A percentile compares a stretch with the other conserved stretches of the same genome.
Evolutionary conservation across 805 yeast genomes (phyloP).

Genomic region (Jamesozyma gamospora): DNA sequence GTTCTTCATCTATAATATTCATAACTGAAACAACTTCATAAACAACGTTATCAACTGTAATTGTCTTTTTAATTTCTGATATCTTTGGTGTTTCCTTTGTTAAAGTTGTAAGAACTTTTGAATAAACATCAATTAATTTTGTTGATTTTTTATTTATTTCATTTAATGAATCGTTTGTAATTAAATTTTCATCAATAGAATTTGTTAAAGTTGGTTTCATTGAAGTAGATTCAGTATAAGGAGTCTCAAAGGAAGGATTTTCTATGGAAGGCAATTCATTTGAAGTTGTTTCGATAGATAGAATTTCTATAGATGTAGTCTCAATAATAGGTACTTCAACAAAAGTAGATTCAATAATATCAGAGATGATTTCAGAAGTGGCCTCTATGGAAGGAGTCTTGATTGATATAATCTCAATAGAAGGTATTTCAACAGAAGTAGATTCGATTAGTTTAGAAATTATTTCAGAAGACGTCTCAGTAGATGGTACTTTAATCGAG

Average conservation of each 20-base stretch:
- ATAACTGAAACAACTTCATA: constrained; percentile 4
- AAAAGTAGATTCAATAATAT: not conserved
- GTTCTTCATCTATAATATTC: not conserved
- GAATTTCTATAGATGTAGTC: too few relatives aligned
- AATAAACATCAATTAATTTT: not conserved
- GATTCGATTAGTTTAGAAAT: not conserved
- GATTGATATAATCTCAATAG: not conserved
- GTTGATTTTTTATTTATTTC: not conserved
- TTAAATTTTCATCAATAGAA: not conserved
- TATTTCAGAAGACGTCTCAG: not conserved
- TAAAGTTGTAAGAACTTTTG: too few relatives aligned
- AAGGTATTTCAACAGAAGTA: not conserved
- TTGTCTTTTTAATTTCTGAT: not conserved
- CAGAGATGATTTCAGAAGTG: not conserved
- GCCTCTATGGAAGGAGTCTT: too few relatives aligned
- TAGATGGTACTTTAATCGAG: too few relatives aligned
- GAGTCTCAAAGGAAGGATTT: too few relatives aligned
- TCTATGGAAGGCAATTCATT: too few relatives aligned
- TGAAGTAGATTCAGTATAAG: too few relatives aligned
- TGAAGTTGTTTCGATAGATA: too few relatives aligned
- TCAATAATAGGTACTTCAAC: not conserved
- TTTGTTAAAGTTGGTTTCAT: not conserved
- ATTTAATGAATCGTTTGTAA: too few relatives aligned
- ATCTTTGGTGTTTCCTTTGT: too few relatives aligned
- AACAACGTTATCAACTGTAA: constrained; percentile 7